Evolutionary conservation across 2,329 filamentous ascomycete genomes (phyloP).

Genomic region (Aspergillus amoenus): DNA sequence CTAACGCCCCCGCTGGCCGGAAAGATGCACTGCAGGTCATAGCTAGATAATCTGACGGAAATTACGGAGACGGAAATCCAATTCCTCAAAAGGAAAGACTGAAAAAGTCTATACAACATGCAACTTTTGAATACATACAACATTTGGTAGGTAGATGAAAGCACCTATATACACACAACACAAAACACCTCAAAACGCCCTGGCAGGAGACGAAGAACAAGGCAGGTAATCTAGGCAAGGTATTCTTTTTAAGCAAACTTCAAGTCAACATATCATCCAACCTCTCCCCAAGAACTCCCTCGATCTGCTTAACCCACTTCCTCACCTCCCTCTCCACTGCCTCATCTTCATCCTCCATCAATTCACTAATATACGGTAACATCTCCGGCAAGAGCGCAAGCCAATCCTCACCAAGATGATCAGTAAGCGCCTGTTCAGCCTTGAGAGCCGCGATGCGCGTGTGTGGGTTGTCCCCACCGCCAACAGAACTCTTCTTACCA

Average conservation of each 20-base stretch:
- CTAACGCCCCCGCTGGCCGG: not conserved
- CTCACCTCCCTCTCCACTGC: constrained; percentile 85
- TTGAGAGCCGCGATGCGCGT: constrained; percentile 80
- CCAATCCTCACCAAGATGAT: constrained; percentile 89
- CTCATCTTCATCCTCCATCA: constrained; percentile 96
- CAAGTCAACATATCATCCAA: constrained; percentile 88
- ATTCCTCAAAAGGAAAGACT: not conserved
- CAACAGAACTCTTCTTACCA: constrained; percentile 22
- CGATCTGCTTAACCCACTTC: constrained; percentile 86
- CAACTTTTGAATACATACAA: not conserved
- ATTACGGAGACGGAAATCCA: not conserved
- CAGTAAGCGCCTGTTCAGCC: constrained; percentile 76
- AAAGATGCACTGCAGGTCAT: not conserved
- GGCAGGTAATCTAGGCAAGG: not conserved
- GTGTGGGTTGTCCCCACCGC: constrained; percentile 58
- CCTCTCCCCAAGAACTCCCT: constrained; percentile 84
- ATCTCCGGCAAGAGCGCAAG: constrained; percentile 87
- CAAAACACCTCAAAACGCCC: not conserved
- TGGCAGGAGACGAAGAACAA: not conserved
- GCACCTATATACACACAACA: not conserved
- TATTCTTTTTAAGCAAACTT: not conserved
- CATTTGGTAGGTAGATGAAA: not conserved
- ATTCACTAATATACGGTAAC: constrained; percentile 90
- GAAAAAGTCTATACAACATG: too few relatives aligned
- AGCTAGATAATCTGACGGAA: not conserved